A percentile compares a stretch with the other conserved stretches of the same genome.
These are phyloP conservation scores for Flaveria brownii DNA, from an alignment of 129 eudicot species.

Conservation along the genomic window DNA sequence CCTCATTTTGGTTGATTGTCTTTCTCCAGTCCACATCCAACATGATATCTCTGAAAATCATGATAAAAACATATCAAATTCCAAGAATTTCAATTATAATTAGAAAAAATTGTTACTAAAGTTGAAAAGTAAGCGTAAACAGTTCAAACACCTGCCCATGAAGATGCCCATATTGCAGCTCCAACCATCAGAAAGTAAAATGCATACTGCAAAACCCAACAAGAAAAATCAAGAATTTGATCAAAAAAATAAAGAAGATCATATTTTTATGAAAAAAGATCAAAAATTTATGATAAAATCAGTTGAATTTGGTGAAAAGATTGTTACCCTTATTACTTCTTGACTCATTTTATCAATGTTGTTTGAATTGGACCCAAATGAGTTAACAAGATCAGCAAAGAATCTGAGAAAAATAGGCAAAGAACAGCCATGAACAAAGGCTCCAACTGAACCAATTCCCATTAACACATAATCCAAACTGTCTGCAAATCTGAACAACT, in stretches of 20 bases:
- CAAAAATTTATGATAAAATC: not conserved
- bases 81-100: not conserved
- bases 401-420: slow-evolving; percentile 81
- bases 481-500: slow-evolving; percentile 93
- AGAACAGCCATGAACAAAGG: slow-evolving; percentile 96
- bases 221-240: slow-evolving; percentile 14
- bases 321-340: slow-evolving; percentile 11
- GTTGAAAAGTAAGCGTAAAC: not conserved
- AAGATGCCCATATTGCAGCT: slow-evolving; percentile 99
- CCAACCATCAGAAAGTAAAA: slow-evolving; percentile 97
- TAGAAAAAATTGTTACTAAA: not conserved
- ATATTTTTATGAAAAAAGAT: not conserved
- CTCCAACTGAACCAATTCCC: slow-evolving; percentile 85
- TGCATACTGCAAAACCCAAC: slow-evolving; percentile 72
- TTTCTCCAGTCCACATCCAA: slow-evolving; percentile 99
- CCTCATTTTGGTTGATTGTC: slow-evolving; percentile 95
- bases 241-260: not conserved
- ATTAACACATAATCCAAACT: slow-evolving; percentile 76
- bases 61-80: slow-evolving; percentile 16
- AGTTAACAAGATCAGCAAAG: slow-evolving; percentile 87
- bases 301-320: not conserved
- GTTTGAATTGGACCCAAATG: slow-evolving; percentile 88
- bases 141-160: slow-evolving; percentile 84
- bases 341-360: slow-evolving; percentile 84
- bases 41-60: slow-evolving; percentile 82